Evolutionary conservation across 2,329 filamentous ascomycete genomes (phyloP).

Genomic region (Fusarium anthophilum): DNA sequence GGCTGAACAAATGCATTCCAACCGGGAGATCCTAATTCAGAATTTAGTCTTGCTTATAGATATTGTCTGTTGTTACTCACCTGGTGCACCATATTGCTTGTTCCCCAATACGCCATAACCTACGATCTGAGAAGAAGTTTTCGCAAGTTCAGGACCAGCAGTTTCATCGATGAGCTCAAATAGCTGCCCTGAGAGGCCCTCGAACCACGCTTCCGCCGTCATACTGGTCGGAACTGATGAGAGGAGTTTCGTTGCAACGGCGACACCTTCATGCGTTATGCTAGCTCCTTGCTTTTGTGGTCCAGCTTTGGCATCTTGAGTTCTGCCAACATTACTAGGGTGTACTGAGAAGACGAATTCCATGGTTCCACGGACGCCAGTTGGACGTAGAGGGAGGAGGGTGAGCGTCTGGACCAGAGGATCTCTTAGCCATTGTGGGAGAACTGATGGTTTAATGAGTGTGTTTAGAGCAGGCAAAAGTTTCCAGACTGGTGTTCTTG

Average conservation of each 20-base stretch:
- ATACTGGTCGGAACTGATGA: slow-evolving; percentile 67
- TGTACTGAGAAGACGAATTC: slow-evolving; percentile 78
- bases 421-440: slow-evolving; percentile 68
- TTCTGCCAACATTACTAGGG: slow-evolving; percentile 58
- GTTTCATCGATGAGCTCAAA: slow-evolving; percentile 68
- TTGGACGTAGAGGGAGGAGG: slow-evolving; percentile 66
- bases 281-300: slow-evolving; percentile 67
- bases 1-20: slow-evolving; percentile 71
- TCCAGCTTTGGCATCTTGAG: slow-evolving; percentile 49
- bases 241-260: slow-evolving; percentile 69
- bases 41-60: not conserved
- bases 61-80: slow-evolving; percentile 42
- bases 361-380: slow-evolving; percentile 73
- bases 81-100: slow-evolving; percentile 70
- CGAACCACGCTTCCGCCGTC: slow-evolving; percentile 67
- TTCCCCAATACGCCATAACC: slow-evolving; percentile 72
- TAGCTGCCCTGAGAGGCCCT: slow-evolving; percentile 68
- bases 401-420: slow-evolving; percentile 67
- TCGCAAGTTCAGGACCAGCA: slow-evolving; percentile 48
- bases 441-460: slow-evolving; percentile 68
- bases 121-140: slow-evolving; percentile 50
- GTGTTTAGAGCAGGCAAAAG: slow-evolving; percentile 70
- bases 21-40: slow-evolving; percentile 59
- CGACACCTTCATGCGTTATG: slow-evolving; percentile 74
- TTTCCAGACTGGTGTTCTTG: slow-evolving; percentile 55